These are phyloP conservation scores for Solanum peruvianum DNA, from an alignment of 257 asterid genomes.

Conservation along the genomic window DNA sequence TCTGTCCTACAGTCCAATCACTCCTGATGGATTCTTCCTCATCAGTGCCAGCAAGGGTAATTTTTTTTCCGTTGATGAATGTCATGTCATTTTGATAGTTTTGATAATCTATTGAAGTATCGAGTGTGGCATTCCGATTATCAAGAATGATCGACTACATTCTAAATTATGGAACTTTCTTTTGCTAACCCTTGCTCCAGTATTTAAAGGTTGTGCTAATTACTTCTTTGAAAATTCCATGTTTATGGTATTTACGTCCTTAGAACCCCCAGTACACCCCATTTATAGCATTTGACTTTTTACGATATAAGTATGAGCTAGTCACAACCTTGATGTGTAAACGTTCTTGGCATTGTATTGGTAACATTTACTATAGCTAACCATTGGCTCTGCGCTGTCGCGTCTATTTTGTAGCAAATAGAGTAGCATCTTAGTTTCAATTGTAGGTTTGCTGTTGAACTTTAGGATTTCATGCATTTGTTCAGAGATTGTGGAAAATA, in stretches of 20 bases:
- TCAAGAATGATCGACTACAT: neutral
- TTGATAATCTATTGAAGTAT: neutral
- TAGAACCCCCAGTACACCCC: neutral
- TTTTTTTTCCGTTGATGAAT: neutral
- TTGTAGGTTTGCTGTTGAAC: neutral
- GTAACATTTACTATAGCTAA: neutral
- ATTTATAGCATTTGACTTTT: neutral
- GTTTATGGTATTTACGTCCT: neutral
- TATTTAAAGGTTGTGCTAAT: neutral
- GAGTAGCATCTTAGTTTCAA: neutral
- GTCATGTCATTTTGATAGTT: neutral
- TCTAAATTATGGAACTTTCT: neutral
- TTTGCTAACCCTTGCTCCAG: neutral
- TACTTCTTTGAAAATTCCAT: neutral
- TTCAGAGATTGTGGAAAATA: neutral
- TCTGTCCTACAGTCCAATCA: conserved; percentile 85
- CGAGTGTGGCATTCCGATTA: neutral
- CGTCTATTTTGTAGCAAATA: too few species aligned
- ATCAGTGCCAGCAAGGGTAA: conserved; percentile 99
- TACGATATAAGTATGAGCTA: neutral
- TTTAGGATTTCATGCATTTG: neutral
- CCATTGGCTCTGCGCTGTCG: neutral
- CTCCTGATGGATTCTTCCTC: conserved; percentile 93
- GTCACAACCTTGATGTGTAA: neutral
- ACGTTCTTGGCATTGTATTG: neutral